Evolutionary conservation across 202 grass and related monocot species (phyloP).

Genomic region (Hordeum pubiflorum): DNA sequence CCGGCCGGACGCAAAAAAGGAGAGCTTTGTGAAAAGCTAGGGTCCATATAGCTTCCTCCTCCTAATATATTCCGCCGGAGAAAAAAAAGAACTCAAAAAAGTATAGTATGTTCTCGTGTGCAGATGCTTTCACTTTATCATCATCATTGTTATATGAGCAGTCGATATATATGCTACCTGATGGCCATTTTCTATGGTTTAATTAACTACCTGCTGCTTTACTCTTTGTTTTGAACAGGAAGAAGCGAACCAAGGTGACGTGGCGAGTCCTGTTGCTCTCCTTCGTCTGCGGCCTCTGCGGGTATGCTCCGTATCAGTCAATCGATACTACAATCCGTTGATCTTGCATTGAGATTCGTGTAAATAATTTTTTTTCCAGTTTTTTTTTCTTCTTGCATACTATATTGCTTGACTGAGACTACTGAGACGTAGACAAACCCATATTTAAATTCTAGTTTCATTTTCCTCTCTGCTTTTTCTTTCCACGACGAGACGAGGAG

Average conservation of each 20-base stretch:
- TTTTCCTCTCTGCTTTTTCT: background rate
- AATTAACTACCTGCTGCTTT: background rate
- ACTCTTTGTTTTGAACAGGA: slow-evolving; percentile 33
- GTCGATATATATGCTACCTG: too few species aligned
- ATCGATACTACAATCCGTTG: too few species aligned
- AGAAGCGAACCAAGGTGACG: slow-evolving; percentile 53
- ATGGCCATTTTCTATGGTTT: background rate
- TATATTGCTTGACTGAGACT: too few species aligned
- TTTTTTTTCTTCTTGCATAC: too few species aligned
- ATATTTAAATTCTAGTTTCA: background rate
- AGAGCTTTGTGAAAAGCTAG: background rate
- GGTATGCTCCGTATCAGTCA: background rate
- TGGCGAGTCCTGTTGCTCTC: slow-evolving; percentile 56
- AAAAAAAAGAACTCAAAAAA: background rate
- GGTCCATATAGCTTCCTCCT: background rate
- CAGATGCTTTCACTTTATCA: background rate
- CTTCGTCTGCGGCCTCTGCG: slow-evolving; percentile 71
- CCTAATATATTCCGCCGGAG: background rate
- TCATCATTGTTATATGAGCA: background rate
- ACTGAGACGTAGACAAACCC: too few species aligned
- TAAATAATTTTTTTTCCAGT: too few species aligned
- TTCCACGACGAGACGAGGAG: background rate
- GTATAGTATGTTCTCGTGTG: background rate
- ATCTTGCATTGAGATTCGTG: too few species aligned
- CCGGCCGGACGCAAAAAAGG: background rate